Evolutionary conservation across 2,329 filamentous ascomycete genomes (phyloP).

Genomic region (Elsinoe batatas): DNA sequence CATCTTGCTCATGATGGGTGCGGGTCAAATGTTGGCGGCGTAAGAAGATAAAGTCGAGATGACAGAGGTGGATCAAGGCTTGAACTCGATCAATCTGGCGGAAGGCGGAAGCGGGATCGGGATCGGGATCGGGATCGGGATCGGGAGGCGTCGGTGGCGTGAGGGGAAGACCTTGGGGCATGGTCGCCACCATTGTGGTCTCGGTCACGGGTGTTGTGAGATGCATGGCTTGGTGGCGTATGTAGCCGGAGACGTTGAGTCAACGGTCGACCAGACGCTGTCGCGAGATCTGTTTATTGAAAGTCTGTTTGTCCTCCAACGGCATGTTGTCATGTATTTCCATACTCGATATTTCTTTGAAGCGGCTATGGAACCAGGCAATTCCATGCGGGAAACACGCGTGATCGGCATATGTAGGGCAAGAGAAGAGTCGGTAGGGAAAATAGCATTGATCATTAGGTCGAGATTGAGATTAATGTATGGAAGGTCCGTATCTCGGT

Average conservation of each 20-base stretch:
- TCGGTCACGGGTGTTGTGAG: neutral
- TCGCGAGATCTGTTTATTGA: slow-evolving; percentile 1
- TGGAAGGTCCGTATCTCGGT: neutral
- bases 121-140: neutral
- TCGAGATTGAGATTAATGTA: slow-evolving; percentile 2
- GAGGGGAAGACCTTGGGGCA: neutral
- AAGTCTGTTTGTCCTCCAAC: neutral
- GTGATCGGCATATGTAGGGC: neutral
- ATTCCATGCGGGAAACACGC: neutral
- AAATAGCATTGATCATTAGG: neutral
- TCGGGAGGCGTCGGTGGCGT: neutral
- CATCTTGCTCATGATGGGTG: neutral
- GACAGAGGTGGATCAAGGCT: neutral
- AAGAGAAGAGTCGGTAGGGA: neutral
- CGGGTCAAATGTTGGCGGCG: neutral
- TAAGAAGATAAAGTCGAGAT: neutral
- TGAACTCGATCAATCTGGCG: neutral
- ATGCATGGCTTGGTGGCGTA: neutral
- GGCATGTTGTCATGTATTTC: neutral
- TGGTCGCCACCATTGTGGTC: neutral
- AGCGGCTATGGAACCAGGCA: neutral
- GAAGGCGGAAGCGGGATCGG: neutral
- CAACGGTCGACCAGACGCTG: neutral
- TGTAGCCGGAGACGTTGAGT: slow-evolving; percentile 2
- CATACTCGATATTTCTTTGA: neutral